Evolutionary conservation across 164 flowering plant genomes (phyloP).

Genomic region (Paratinospora sagittata): DNA sequence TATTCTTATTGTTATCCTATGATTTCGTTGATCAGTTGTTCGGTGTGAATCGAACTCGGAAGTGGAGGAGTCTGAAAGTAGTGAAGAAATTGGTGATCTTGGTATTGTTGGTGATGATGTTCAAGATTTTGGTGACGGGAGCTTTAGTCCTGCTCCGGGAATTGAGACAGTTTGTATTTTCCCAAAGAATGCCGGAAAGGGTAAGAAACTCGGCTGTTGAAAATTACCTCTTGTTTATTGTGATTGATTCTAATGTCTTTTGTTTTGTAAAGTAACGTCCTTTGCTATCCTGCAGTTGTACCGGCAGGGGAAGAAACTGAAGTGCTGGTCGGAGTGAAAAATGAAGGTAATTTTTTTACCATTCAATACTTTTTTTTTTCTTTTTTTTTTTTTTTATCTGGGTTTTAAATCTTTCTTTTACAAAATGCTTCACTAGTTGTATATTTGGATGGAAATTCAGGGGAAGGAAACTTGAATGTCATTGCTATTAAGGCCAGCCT

Average conservation of each 20-base stretch:
- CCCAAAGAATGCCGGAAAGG: conserved; percentile 59
- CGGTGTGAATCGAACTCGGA: conserved; percentile 65
- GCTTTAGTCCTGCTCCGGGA: conserved; percentile 67
- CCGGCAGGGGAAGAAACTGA: conserved; percentile 83
- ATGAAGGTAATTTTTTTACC: conserved; percentile 58
- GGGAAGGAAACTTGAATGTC: conserved; percentile 57
- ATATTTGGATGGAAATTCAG: conserved; percentile 25
- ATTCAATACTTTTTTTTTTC: too few species aligned
- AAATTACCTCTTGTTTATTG: neutral
- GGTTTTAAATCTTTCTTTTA: neutral
- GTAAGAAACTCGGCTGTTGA: conserved; percentile 30
- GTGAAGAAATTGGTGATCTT: conserved; percentile 51
- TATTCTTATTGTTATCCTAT: neutral
- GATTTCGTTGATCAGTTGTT: conserved; percentile 39
- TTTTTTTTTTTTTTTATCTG: neutral
- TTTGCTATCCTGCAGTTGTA: conserved; percentile 43
- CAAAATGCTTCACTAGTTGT: neutral
- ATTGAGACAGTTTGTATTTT: conserved; percentile 76
- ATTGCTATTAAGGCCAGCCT: conserved; percentile 72
- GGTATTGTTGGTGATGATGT: conserved; percentile 65
- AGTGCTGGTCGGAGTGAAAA: conserved; percentile 76
- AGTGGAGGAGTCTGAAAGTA: conserved; percentile 37
- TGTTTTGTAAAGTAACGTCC: neutral
- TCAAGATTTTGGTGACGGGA: conserved; percentile 50
- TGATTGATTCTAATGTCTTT: neutral